Conservation (phyloP, 2,329 filamentous ascomycete species). For the Fusarium humuli region DNA sequence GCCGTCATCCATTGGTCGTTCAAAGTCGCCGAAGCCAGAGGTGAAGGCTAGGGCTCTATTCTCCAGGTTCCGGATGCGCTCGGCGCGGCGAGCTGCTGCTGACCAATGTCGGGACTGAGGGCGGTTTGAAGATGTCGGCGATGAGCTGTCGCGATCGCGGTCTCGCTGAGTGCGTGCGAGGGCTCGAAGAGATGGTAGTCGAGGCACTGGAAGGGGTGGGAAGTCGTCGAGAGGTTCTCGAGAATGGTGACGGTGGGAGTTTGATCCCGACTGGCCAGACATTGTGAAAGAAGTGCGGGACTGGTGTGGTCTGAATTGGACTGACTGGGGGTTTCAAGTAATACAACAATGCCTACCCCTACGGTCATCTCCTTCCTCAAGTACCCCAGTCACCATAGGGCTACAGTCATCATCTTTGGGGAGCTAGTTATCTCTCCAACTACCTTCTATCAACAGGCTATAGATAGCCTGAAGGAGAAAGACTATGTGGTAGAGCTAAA, state of each 20-base stretch:
- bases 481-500: too few species aligned
- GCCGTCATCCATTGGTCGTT: constrained; percentile 45
- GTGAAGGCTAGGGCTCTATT: constrained; percentile 41
- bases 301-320: neutral
- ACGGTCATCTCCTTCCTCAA: too few species aligned
- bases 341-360: too few species aligned
- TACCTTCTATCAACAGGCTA: too few species aligned
- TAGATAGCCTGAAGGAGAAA: too few species aligned
- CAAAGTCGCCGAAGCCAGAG: constrained; percentile 45
- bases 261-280: constrained; percentile 50
- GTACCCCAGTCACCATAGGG: too few species aligned
- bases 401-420: too few species aligned
- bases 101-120: constrained; percentile 46
- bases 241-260: constrained; percentile 49
- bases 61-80: constrained; percentile 53
- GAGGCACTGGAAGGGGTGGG: constrained; percentile 48
- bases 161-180: constrained; percentile 47
- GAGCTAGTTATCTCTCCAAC: too few species aligned
- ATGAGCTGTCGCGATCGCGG: constrained; percentile 45
- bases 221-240: constrained; percentile 49
- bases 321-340: constrained; percentile 7
- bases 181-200: constrained; percentile 51
- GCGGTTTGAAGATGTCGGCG: constrained; percentile 36
- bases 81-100: constrained; percentile 50
- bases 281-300: constrained; percentile 39